phyloP scores from a whole-genome alignment of 2,329 filamentous ascomycete genomes.

The Aphanocladium album region DNA sequence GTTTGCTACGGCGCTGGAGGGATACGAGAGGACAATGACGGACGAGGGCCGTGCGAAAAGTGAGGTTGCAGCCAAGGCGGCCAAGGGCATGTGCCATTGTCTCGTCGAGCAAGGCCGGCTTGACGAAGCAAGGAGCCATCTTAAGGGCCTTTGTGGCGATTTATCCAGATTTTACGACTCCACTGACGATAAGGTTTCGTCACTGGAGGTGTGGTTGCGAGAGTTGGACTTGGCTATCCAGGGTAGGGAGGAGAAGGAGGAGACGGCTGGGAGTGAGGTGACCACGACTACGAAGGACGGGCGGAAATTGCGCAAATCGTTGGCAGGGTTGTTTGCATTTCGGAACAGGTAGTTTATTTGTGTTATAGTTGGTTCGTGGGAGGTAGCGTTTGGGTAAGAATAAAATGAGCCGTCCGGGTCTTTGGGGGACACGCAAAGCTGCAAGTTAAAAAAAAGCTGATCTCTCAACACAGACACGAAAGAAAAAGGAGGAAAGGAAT shows the following conservation, averaged over 20 bases:
- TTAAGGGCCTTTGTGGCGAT: background rate
- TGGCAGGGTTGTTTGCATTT: too few species aligned
- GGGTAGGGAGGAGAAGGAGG: background rate
- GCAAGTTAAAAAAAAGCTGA: too few species aligned
- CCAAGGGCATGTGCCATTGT: background rate
- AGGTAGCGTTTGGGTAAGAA: too few species aligned
- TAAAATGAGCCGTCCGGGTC: too few species aligned
- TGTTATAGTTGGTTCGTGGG: too few species aligned
- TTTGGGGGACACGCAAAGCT: too few species aligned
- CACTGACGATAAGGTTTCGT: too few species aligned
- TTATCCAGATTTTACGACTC: background rate
- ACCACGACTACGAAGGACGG: background rate
- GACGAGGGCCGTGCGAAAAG: background rate
- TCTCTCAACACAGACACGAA: too few species aligned
- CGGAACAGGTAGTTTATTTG: too few species aligned
- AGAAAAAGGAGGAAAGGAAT: too few species aligned
- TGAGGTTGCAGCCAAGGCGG: background rate
- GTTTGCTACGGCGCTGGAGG: background rate
- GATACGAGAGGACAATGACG: background rate
- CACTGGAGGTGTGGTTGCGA: too few species aligned
- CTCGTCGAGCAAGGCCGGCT: background rate
- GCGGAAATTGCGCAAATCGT: too few species aligned
- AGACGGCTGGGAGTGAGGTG: background rate
- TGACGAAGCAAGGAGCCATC: background rate
- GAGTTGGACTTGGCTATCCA: background rate